Evolutionary conservation across 495 filamentous ascomycete species (phyloP), one percentile per base, ranked within the genome.

Genomic region (Penicillium mononematosum): DNA sequence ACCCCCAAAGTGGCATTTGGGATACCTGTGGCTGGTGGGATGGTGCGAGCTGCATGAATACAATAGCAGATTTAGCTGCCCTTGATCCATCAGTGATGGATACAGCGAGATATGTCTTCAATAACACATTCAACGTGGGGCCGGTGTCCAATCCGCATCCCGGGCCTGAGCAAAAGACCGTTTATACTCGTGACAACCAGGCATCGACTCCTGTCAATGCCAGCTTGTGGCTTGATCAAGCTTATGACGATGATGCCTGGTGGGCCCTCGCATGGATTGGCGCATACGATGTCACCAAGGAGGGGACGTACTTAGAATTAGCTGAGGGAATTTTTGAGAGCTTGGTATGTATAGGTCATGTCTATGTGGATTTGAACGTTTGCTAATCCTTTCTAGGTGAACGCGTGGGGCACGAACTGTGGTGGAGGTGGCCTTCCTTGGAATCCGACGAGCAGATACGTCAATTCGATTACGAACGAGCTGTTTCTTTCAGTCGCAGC

Each of bases 391-490:
- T 20, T 11, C 2, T 41, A 71, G 69, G 77, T 73, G 19, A 49
- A 60, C 11, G 83, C 77, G 38, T 81, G 79, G 62, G 81, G 81
- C 50, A 75, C 77, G 1, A 61, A 60, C 5, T 75, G 72, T 42
- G 63, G 69, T 5, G 61, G 65, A 39, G 80, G 78, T 20, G 89
- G 89, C 20, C 79, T 90, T 34, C 88, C 78, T 75, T 91, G 88
- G 87, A 83, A 82, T 65, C 85, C 86, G 57, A 71, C 75, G 0
- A 73, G 78, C 25, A 66, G 68, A 0, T 85, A 87, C 61, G 83
- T 83, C 38, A 88, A 86, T 61, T 85, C 89, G 12, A 90, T 92
- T 59, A 83, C 84, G 50, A 92, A 91, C 68, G 88, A 90, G 66
- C 79, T 91, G 8, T 91, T 85, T 66, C 75, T 92, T 22, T 78